A percentile compares a stretch with the other conserved stretches of the same genome.
phyloP scores from a whole-genome alignment of 306 rosid genomes.

The Lagenaria siceraria region DNA sequence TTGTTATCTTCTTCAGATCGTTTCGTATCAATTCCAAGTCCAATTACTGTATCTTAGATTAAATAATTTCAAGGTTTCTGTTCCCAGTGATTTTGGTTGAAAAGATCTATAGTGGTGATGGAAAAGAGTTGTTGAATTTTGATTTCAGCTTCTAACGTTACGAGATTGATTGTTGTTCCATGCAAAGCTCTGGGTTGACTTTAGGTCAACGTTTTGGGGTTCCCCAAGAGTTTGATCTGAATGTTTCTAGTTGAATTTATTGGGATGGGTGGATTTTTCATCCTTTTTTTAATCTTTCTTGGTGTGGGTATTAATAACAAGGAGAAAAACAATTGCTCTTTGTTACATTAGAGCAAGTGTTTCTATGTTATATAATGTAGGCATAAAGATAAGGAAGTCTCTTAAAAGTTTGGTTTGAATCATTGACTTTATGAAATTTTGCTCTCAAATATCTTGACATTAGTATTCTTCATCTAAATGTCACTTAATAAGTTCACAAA shows the following conservation, averaged over 20 bases:
- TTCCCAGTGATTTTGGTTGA: not conserved
- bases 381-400: not conserved
- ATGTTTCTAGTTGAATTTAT: not conserved
- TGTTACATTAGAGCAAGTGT: too few species aligned
- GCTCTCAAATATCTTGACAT: not conserved
- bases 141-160: not conserved
- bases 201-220: not conserved
- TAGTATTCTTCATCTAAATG: not conserved
- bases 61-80: not conserved
- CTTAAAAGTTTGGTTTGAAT: slow-evolving; percentile 6
- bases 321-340: not conserved
- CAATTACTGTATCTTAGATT: not conserved
- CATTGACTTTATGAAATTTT: not conserved
- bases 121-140: not conserved
- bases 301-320: not conserved
- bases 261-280: not conserved
- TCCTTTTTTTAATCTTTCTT: not conserved
- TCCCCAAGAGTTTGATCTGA: not conserved
- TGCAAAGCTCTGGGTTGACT: not conserved
- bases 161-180: not conserved
- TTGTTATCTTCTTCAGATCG: not conserved
- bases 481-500: not conserved
- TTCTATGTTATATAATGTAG: too few species aligned
- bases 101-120: not conserved
- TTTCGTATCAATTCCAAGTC: not conserved